A percentile compares a stretch with the other conserved stretches of the same genome.
These are phyloP conservation scores for Aspergillus heteromorphus DNA, from an alignment of 495 filamentous ascomycete species.

Conservation along the genomic window DNA sequence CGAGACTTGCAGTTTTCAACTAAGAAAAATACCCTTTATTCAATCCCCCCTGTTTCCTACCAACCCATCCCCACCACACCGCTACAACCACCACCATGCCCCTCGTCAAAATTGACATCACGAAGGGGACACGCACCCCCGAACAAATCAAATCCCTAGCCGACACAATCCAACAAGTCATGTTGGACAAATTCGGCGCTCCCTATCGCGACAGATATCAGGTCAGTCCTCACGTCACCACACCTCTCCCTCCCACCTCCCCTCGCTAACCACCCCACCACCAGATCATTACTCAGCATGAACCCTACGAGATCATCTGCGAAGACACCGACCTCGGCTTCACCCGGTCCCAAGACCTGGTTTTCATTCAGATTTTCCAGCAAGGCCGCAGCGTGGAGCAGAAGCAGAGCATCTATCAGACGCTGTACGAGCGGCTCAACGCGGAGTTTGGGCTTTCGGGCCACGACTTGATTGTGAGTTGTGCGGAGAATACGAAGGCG, in stretches of 20 bases:
- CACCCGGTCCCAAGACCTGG: not conserved
- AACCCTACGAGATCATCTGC: not conserved
- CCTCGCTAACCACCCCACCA: too few relatives aligned
- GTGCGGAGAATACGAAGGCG: not conserved
- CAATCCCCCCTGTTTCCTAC: too few relatives aligned
- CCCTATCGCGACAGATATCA: not conserved
- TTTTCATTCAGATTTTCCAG: not conserved
- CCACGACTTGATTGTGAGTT: not conserved
- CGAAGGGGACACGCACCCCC: not conserved
- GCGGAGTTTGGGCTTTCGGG: not conserved
- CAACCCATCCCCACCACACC: too few relatives aligned
- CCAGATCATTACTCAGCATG: constrained; percentile 11
- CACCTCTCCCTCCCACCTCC: too few relatives aligned
- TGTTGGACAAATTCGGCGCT: not conserved
- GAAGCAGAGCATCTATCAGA: not conserved
- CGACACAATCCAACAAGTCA: not conserved
- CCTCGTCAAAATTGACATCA: constrained; percentile 1
- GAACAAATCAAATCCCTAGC: not conserved
- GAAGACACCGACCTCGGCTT: not conserved
- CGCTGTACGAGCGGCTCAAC: not conserved
- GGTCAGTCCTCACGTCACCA: too few relatives aligned
- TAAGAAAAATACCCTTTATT: too few relatives aligned
- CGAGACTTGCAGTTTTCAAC: too few relatives aligned
- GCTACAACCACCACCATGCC: not conserved
- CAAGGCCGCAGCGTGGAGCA: not conserved